Conservation (phyloP, 2,329 filamentous ascomycete genomes). For the Penicillium expansum region DNA sequence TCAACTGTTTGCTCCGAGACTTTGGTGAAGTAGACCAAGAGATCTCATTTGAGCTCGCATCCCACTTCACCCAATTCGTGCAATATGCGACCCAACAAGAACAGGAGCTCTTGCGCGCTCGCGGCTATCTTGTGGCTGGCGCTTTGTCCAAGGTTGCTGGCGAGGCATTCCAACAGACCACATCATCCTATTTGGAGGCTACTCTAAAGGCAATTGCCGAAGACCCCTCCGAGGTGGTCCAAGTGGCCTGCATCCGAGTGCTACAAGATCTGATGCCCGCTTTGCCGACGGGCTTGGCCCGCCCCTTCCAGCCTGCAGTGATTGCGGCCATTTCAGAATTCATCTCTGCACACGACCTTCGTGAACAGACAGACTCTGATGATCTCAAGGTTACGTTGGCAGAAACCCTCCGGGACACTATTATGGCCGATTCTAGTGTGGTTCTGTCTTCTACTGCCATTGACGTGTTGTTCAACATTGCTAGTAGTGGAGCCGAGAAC, state of each 20-base stretch:
- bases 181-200: conserved; percentile 49
- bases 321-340: conserved; percentile 66
- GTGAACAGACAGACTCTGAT: conserved; percentile 81
- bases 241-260: conserved; percentile 86
- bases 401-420: conserved; percentile 79
- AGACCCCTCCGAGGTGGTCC: conserved; percentile 82
- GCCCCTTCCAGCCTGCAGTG: conserved; percentile 59
- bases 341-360: conserved; percentile 74
- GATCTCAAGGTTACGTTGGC: conserved; percentile 88
- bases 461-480: conserved; percentile 82
- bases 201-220: conserved; percentile 70
- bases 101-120: conserved; percentile 75
- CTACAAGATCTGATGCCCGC: conserved; percentile 66
- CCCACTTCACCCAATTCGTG: conserved; percentile 76
- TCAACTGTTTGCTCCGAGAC: conserved; percentile 80
- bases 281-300: conserved; percentile 51
- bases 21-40: conserved; percentile 73
- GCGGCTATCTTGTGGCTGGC: conserved; percentile 83
- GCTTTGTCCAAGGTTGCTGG: conserved; percentile 69
- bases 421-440: conserved; percentile 73
- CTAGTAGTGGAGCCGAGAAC: conserved; percentile 82
- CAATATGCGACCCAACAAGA: conserved; percentile 69
- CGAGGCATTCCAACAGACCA: conserved; percentile 48
- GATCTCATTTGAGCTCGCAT: conserved; percentile 66
- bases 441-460: conserved; percentile 69